Percentiles rank a stretch among this genome's conserved stretches.
phyloP scores from a whole-genome alignment of 2,329 filamentous ascomycete species.

The Thelonectria discophora region DNA sequence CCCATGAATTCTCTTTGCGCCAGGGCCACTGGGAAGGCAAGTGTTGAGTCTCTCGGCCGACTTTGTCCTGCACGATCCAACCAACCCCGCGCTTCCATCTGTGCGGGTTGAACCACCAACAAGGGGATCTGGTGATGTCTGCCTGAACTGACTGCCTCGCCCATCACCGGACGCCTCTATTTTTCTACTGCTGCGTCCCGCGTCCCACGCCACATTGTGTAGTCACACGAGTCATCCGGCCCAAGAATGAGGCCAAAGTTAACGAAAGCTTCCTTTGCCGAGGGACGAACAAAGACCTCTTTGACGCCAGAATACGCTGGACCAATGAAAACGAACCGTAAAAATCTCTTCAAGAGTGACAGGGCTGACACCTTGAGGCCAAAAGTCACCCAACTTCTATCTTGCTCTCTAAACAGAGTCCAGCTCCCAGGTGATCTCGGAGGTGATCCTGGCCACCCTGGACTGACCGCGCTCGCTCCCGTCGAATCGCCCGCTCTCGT shows the following conservation, averaged over 20 bases:
- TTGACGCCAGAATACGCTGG: background rate
- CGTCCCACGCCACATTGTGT: slow-evolving; percentile 14
- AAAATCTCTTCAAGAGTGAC: slow-evolving; percentile 2
- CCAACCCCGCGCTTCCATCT: slow-evolving; percentile 10
- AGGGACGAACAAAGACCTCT: background rate
- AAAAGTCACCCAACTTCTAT: slow-evolving; percentile 1
- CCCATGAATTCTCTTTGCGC: background rate
- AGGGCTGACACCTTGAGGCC: slow-evolving; percentile 19
- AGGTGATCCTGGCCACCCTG: slow-evolving; percentile 23
- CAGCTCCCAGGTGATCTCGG: slow-evolving; percentile 12
- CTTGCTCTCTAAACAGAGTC: too few relatives aligned
- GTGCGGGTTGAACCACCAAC: background rate
- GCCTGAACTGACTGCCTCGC: background rate
- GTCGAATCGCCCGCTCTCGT: slow-evolving; percentile 29
- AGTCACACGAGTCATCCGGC: background rate
- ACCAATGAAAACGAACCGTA: background rate
- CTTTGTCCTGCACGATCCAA: background rate
- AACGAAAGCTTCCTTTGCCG: background rate
- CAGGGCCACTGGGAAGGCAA: background rate
- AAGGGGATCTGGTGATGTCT: slow-evolving; percentile 16
- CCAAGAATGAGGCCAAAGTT: background rate
- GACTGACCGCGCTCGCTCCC: background rate
- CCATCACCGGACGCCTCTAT: slow-evolving; percentile 10
- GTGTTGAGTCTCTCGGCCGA: background rate
- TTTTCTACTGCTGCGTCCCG: slow-evolving; percentile 9